phyloP scores from a whole-genome alignment of 2,329 filamentous ascomycete genomes.

The Bimuria novae-zelandiae region DNA sequence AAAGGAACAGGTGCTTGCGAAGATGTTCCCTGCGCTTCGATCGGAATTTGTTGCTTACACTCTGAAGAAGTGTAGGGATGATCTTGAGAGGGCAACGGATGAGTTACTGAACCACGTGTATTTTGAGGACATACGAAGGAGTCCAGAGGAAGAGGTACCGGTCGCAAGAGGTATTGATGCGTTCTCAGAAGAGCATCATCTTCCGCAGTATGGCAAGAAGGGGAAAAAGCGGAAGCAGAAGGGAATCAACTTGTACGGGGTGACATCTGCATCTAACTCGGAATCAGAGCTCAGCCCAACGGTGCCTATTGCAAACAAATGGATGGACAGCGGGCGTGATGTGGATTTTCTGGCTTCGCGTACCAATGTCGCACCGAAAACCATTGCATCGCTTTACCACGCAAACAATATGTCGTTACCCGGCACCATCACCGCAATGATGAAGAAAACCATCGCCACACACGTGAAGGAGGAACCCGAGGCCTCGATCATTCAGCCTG shows the following conservation, averaged over 20 bases:
- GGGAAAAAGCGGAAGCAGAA: constrained; percentile 51
- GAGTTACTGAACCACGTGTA: constrained; percentile 79
- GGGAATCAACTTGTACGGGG: constrained; percentile 21
- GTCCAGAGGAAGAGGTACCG: constrained; percentile 46
- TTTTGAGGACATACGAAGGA: constrained; percentile 68
- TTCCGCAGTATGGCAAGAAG: constrained; percentile 46
- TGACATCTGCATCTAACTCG: constrained; percentile 28
- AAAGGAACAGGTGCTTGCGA: constrained; percentile 66
- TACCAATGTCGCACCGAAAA: constrained; percentile 52
- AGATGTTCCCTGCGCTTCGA: constrained; percentile 74
- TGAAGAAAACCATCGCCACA: constrained; percentile 53
- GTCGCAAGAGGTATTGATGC: constrained; percentile 76
- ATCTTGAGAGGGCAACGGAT: constrained; percentile 74
- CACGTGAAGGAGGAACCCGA: constrained; percentile 43
- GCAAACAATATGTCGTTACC: constrained; percentile 60
- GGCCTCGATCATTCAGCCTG: constrained; percentile 54
- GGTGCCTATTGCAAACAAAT: constrained; percentile 54
- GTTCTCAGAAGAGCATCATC: constrained; percentile 66
- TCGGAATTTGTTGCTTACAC: constrained; percentile 68
- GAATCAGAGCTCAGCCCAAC: constrained; percentile 21
- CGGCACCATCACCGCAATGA: constrained; percentile 60
- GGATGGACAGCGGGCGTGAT: constrained; percentile 61
- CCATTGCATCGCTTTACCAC: constrained; percentile 63
- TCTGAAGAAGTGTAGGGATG: constrained; percentile 68
- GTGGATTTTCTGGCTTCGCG: constrained; percentile 64